Evolutionary conservation across 495 filamentous ascomycete genomes (phyloP).

Genomic region (Neurospora hispaniola): DNA sequence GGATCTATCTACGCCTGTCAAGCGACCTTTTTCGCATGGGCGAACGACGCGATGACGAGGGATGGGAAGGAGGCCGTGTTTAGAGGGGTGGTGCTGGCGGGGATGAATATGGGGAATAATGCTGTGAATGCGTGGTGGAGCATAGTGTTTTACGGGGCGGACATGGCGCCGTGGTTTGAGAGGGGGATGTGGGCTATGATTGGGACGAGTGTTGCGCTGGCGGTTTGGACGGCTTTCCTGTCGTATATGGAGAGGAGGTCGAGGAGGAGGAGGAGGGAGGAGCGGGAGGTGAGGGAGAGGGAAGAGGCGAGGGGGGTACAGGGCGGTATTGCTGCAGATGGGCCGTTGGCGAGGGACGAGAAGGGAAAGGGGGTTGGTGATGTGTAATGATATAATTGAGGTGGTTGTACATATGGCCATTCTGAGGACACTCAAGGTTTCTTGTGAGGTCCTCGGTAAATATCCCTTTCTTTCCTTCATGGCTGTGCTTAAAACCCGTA

Average conservation of each 20-base stretch:
- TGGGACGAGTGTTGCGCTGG: slow-evolving; percentile 39
- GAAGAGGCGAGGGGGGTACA: background rate
- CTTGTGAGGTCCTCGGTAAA: background rate
- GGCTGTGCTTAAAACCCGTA: background rate
- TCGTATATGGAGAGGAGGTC: slow-evolving; percentile 26
- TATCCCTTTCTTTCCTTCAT: background rate
- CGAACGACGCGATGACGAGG: slow-evolving; percentile 43
- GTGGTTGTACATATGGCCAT: background rate
- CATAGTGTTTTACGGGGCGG: slow-evolving; percentile 51
- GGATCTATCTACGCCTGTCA: slow-evolving; percentile 49
- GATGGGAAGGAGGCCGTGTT: slow-evolving; percentile 30
- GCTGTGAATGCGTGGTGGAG: slow-evolving; percentile 55
- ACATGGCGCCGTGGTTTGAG: slow-evolving; percentile 48
- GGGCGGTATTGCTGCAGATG: rapidly evolving
- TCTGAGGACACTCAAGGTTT: background rate
- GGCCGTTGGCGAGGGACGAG: too few species aligned
- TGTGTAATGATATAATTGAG: background rate
- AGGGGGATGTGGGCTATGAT: slow-evolving; percentile 53
- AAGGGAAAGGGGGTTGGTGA: background rate
- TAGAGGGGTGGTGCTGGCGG: slow-evolving; percentile 40
- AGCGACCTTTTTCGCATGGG: slow-evolving; percentile 52
- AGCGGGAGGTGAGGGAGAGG: background rate
- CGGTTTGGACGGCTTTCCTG: slow-evolving; percentile 38
- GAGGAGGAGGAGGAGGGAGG: slow-evolving; percentile 17
- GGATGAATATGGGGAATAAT: slow-evolving; percentile 49